Evolutionary conservation across 2,329 filamentous ascomycete genomes (phyloP).

Genomic region (Penicillium freii): DNA sequence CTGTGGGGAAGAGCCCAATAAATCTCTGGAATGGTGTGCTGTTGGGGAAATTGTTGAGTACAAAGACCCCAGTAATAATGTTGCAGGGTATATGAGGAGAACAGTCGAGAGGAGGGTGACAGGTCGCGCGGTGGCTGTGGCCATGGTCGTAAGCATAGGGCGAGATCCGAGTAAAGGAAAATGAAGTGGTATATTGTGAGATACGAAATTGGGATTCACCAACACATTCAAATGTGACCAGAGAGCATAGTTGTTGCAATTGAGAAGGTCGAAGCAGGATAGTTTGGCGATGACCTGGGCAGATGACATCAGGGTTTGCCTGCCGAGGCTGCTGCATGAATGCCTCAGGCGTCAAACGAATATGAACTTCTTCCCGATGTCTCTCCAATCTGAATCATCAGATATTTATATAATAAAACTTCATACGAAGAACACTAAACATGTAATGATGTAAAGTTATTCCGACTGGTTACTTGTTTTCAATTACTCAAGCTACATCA

Average conservation of each 20-base stretch:
- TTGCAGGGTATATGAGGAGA: slow-evolving; percentile 70
- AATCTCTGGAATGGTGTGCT: slow-evolving; percentile 48
- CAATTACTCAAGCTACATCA: background rate
- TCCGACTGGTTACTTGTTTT: background rate
- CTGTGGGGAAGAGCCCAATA: slow-evolving; percentile 28
- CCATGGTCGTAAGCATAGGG: slow-evolving; percentile 14
- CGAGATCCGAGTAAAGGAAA: background rate
- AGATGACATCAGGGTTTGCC: slow-evolving; percentile 14
- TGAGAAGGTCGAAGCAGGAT: slow-evolving; percentile 6
- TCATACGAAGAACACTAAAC: background rate
- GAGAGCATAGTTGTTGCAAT: slow-evolving; percentile 5
- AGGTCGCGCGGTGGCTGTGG: slow-evolving; percentile 16
- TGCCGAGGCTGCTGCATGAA: slow-evolving; percentile 3
- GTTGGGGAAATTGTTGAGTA: slow-evolving; percentile 76
- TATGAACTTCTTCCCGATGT: background rate
- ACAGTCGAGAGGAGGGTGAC: slow-evolving; percentile 56
- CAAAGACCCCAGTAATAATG: slow-evolving; percentile 76
- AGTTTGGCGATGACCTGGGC: slow-evolving; percentile 2
- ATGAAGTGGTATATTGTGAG: background rate
- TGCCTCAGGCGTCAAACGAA: slow-evolving; percentile 5
- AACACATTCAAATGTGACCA: background rate
- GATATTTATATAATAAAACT: background rate
- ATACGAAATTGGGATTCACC: background rate
- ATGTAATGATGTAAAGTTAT: background rate
- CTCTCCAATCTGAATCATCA: background rate